Percentiles rank a stretch among this genome's conserved stretches.
Evolutionary conservation across 345 rosid genomes (phyloP).

Genomic region (Gossypium bickii): DNA sequence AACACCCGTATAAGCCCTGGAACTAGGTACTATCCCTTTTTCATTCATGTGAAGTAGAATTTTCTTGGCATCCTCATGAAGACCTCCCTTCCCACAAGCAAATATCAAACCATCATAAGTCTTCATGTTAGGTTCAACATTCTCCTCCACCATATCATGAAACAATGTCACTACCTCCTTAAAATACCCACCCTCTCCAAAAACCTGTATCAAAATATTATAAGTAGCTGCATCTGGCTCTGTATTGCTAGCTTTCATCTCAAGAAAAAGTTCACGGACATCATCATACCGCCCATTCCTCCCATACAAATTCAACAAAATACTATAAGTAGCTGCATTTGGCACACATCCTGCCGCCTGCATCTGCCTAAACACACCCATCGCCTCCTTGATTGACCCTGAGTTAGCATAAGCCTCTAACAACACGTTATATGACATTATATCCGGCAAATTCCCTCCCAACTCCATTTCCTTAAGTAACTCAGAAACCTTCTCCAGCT

Average conservation of each 20-base stretch:
- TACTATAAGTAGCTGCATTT: slow-evolving; percentile 68
- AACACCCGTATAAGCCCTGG: slow-evolving; percentile 74
- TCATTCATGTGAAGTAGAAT: slow-evolving; percentile 73
- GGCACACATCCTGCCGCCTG: slow-evolving; percentile 77
- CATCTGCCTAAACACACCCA: slow-evolving; percentile 83
- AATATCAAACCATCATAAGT: slow-evolving; percentile 84
- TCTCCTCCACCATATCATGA: slow-evolving; percentile 94
- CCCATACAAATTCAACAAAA: slow-evolving; percentile 76
- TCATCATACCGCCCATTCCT: slow-evolving; percentile 73
- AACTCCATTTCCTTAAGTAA: slow-evolving; percentile 75
- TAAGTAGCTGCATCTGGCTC: slow-evolving; percentile 84
- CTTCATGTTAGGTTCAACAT: slow-evolving; percentile 76
- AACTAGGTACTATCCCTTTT: slow-evolving; percentile 71
- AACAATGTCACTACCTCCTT: slow-evolving; percentile 95
- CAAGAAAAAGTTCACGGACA: slow-evolving; percentile 83
- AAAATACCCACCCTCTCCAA: slow-evolving; percentile 94
- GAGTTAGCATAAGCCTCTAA: slow-evolving; percentile 66
- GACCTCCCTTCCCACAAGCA: slow-evolving; percentile 93
- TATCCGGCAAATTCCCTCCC: slow-evolving; percentile 77
- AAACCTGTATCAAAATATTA: slow-evolving; percentile 74
- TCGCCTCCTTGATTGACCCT: slow-evolving; percentile 73
- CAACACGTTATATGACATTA: slow-evolving; percentile 73
- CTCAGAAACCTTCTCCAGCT: slow-evolving; percentile 64
- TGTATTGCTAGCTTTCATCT: slow-evolving; percentile 88
- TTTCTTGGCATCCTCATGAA: slow-evolving; percentile 72